Conservation (phyloP, 208 protist genomes). For the Naegleria lovaniensis region DNA sequence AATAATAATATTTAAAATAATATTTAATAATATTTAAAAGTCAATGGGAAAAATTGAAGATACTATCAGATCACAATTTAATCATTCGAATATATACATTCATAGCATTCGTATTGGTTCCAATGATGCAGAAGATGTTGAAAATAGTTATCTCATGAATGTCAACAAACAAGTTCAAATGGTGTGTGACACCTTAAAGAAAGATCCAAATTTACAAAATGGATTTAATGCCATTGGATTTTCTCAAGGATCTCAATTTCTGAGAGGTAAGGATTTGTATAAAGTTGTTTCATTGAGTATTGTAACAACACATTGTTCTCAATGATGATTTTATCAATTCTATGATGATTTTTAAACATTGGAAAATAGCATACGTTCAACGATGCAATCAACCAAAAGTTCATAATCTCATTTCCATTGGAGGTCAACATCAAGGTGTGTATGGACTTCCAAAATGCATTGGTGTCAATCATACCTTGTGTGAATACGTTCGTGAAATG, state of each 20-base stretch:
- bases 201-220: conserved; percentile 39
- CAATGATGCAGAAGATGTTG: conserved; percentile 29
- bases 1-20: neutral
- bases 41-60: conserved; percentile 34
- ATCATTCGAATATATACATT: conserved; percentile 13
- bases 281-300: too few species aligned
- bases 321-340: too few species aligned
- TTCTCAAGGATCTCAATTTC: conserved; percentile 39
- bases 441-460: conserved; percentile 36
- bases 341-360: too few species aligned
- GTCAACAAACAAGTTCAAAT: conserved; percentile 25
- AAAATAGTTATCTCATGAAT: conserved; percentile 12
- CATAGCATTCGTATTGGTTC: conserved; percentile 18
- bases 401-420: conserved; percentile 41
- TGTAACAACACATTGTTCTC: too few species aligned
- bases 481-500: conserved; percentile 31
- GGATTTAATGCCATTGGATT: conserved; percentile 54
- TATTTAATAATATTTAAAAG: neutral
- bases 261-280: neutral
- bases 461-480: conserved; percentile 29
- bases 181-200: conserved; percentile 32
- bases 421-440: conserved; percentile 51
- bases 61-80: conserved; percentile 26
- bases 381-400: conserved; percentile 41
- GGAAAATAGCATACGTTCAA: conserved; percentile 41